Evolutionary conservation across 2,329 filamentous ascomycete species (phyloP).

Genomic region (Clarireedia monteithiana): DNA sequence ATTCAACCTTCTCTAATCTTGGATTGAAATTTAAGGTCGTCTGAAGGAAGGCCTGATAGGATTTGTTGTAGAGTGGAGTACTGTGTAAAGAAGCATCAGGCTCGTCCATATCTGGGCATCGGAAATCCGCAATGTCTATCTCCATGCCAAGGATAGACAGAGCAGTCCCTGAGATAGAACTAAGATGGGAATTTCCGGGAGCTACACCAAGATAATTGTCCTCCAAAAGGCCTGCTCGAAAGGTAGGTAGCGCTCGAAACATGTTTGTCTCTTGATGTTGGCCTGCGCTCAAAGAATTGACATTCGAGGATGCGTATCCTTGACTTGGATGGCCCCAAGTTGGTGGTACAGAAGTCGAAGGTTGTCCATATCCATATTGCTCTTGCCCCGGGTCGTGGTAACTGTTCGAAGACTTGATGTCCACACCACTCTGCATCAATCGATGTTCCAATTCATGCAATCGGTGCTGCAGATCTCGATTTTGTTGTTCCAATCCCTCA

Average conservation of each 20-base stretch:
- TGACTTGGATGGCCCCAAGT: constrained; percentile 14
- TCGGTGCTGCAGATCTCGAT: constrained; percentile 56
- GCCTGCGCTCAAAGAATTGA: neutral
- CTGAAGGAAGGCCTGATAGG: constrained; percentile 61
- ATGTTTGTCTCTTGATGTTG: constrained; percentile 20
- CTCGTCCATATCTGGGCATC: constrained; percentile 59
- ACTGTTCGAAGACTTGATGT: constrained; percentile 38
- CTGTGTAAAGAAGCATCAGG: constrained; percentile 35
- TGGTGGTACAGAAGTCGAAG: constrained; percentile 5
- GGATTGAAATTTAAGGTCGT: constrained; percentile 55
- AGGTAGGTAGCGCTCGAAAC: constrained; percentile 20
- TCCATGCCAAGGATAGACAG: constrained; percentile 74
- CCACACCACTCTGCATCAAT: constrained; percentile 51
- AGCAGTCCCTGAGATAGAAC: constrained; percentile 66
- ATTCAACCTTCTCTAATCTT: constrained; percentile 43
- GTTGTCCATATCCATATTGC: constrained; percentile 8
- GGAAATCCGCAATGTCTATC: constrained; percentile 69
- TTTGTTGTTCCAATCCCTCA: constrained; percentile 67
- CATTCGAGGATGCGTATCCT: constrained; percentile 9
- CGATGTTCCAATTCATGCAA: constrained; percentile 62
- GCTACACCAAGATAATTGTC: constrained; percentile 59
- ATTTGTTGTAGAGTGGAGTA: constrained; percentile 58
- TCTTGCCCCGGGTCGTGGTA: constrained; percentile 11
- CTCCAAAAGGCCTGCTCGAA: constrained; percentile 33
- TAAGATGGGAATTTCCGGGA: constrained; percentile 55